phyloP scores from a whole-genome alignment of 805 yeast genomes.

The Candida ortonii region DNA sequence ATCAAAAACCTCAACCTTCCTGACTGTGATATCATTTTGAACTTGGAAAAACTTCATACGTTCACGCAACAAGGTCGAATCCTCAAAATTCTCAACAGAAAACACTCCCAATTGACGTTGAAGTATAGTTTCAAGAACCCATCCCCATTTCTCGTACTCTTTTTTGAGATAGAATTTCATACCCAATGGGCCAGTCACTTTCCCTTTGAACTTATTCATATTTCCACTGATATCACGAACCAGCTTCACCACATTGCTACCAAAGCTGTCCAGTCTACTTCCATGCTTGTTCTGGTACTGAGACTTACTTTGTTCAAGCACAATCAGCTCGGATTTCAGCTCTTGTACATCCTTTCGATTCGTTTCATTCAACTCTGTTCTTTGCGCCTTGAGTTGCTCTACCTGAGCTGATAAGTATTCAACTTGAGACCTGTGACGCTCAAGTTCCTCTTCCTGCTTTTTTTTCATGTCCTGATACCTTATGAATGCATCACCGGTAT shows the following conservation, averaged over 20 bases:
- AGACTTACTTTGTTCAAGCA: conserved; percentile 13
- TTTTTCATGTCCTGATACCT: conserved; percentile 22
- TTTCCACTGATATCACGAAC: conserved; percentile 40
- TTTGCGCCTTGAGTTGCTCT: conserved; percentile 15
- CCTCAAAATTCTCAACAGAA: conserved; percentile 63
- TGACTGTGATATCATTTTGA: conserved; percentile 42
- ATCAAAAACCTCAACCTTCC: conserved; percentile 57
- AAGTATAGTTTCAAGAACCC: conserved; percentile 56
- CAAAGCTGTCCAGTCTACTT: conserved; percentile 46
- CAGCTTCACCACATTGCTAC: conserved; percentile 40
- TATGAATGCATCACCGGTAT: conserved; percentile 45
- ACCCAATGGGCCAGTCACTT: conserved; percentile 85
- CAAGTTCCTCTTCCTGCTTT: conserved; percentile 16
- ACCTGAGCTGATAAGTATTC: conserved; percentile 7
- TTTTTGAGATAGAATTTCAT: conserved; percentile 51
- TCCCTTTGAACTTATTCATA: conserved; percentile 37
- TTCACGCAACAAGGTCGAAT: conserved; percentile 43
- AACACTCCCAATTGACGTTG: conserved; percentile 55
- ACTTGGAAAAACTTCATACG: conserved; percentile 34
- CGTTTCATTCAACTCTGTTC: conserved; percentile 12
- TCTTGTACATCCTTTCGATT: conserved; percentile 11
- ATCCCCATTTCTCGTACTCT: conserved; percentile 54
- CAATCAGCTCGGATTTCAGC: conserved; percentile 22
- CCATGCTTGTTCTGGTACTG: conserved; percentile 34
- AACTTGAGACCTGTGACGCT: conserved; percentile 15